Evolutionary conservation across 2,329 filamentous ascomycete species (phyloP).

Genomic region (Penicillium sp.): DNA sequence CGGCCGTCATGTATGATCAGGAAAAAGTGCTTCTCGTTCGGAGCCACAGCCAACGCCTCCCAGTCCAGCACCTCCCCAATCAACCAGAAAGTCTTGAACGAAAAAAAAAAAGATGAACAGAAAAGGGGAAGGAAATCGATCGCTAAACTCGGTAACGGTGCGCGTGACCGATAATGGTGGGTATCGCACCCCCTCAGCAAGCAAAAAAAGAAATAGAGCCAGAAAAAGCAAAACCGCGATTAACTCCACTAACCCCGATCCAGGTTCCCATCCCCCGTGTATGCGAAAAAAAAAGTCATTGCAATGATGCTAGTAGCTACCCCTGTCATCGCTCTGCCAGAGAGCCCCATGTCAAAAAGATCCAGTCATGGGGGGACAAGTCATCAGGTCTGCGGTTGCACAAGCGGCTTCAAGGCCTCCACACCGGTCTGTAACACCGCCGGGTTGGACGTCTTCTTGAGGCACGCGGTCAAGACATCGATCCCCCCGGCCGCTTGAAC

Average conservation of each 20-base stretch:
- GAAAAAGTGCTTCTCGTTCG: neutral
- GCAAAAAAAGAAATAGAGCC: conserved; percentile 2
- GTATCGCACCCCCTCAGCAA: conserved; percentile 5
- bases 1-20: neutral
- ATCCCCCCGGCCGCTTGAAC: conserved; percentile 65
- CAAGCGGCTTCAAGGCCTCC: conserved; percentile 69
- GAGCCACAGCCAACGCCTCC: conserved; percentile 1
- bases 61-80: neutral
- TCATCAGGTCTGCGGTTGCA: conserved; percentile 42
- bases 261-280: neutral
- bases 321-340: conserved; percentile 2
- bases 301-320: neutral
- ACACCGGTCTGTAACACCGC: conserved; percentile 72
- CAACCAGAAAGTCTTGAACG: neutral
- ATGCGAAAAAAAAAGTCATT: neutral
- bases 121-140: conserved; percentile 4
- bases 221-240: conserved; percentile 6
- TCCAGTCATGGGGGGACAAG: neutral
- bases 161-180: conserved; percentile 15
- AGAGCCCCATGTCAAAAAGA: conserved; percentile 2
- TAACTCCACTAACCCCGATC: conserved; percentile 4
- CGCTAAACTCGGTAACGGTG: conserved; percentile 23
- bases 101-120: neutral
- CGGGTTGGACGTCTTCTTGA: conserved; percentile 68
- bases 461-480: conserved; percentile 67